phyloP scores from a whole-genome alignment of 768 basidiomycete genomes.

The Lenzites betulinus region DNA sequence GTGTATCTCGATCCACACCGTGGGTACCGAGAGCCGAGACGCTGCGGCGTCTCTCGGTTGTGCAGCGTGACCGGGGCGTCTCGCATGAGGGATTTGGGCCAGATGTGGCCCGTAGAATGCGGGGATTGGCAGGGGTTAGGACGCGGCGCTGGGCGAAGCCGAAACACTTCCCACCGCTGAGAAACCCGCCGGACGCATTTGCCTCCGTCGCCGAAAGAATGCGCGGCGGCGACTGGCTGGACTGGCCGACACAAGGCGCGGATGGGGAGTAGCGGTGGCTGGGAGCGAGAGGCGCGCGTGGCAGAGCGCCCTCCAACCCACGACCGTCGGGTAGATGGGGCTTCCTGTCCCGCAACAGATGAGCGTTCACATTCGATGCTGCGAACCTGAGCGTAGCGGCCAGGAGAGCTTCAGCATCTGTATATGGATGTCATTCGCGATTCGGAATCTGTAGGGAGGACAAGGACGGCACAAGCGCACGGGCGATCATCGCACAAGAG shows the following conservation, averaged over 20 bases:
- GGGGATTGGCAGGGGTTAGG: slow-evolving; percentile 4
- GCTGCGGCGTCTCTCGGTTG: not conserved
- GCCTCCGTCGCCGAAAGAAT: not conserved
- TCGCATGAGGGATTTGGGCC: slow-evolving; percentile 7
- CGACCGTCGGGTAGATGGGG: slow-evolving; percentile 16
- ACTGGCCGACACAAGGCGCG: too few species aligned
- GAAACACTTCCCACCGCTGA: slow-evolving; percentile 6
- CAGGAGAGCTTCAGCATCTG: not conserved
- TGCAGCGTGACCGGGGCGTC: not conserved
- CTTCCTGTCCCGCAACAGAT: not conserved
- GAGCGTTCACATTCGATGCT: not conserved
- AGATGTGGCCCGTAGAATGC: slow-evolving; percentile 1
- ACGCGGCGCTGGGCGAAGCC: not conserved
- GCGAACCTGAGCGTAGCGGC: not conserved
- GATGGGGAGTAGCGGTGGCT: not conserved
- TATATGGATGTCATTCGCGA: not conserved
- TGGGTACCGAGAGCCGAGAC: not conserved
- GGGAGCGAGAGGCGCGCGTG: not conserved
- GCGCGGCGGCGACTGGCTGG: not conserved
- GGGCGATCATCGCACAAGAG: slow-evolving; percentile 11
- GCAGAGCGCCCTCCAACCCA: slow-evolving; percentile 7
- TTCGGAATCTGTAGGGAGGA: not conserved
- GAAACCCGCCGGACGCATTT: slow-evolving; percentile 4
- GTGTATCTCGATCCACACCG: not conserved
- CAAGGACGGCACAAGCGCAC: not conserved